These are phyloP conservation scores for Flaveria bidentis DNA, from an alignment of 129 eudicot genomes.

Conservation along the genomic window DNA sequence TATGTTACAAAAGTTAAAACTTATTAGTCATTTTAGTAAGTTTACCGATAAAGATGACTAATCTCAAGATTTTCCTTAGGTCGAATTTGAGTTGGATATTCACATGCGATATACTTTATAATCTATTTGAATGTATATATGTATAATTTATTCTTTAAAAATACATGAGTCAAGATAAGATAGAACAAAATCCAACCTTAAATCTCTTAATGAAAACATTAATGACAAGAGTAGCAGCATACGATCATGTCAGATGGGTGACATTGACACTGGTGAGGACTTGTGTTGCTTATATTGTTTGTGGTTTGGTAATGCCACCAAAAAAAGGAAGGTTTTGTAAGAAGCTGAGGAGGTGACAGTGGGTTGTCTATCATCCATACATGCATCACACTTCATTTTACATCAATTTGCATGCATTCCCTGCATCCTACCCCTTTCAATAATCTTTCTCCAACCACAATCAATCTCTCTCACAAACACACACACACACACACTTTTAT, in stretches of 20 bases:
- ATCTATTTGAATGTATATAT: background rate
- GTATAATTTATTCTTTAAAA: background rate
- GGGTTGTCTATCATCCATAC: constrained; percentile 35
- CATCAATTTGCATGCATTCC: constrained; percentile 34
- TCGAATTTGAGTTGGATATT: background rate
- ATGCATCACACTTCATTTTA: constrained; percentile 31
- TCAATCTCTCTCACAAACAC: background rate
- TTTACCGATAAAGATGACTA: too few relatives aligned
- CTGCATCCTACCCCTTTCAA: constrained; percentile 4
- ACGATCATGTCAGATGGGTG: constrained; percentile 19
- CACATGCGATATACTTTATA: background rate
- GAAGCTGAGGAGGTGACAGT: constrained; percentile 34
- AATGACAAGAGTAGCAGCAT: background rate
- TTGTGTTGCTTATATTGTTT: constrained; percentile 28
- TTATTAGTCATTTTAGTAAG: too few relatives aligned
- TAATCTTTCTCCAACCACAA: constrained; percentile 13
- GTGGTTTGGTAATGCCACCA: constrained; percentile 24
- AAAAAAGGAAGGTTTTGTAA: constrained; percentile 35
- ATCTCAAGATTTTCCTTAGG: background rate
- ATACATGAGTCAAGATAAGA: background rate
- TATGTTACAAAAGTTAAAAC: too few relatives aligned
- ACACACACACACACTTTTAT: too few relatives aligned
- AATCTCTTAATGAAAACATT: background rate
- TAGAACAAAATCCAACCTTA: background rate
- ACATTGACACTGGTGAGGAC: constrained; percentile 31